Evolutionary conservation across 805 yeast species (phyloP).

Genomic region (Sugiyamaella floridensis): DNA sequence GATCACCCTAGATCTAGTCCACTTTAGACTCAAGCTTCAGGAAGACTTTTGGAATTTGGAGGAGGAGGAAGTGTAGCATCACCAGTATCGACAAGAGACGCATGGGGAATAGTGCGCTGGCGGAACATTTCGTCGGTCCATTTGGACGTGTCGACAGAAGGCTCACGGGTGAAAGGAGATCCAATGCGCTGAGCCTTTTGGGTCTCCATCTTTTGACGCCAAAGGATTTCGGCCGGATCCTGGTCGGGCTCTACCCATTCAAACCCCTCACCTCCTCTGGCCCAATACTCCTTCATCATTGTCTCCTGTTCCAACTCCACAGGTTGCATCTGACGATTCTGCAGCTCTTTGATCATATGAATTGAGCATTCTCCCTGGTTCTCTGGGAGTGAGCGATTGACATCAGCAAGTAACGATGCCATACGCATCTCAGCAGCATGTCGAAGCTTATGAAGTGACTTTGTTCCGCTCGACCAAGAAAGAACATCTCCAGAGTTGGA

Average conservation of each 20-base stretch:
- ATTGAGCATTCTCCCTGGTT: slow-evolving; percentile 36
- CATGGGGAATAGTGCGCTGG: slow-evolving; percentile 26
- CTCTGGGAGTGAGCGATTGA: slow-evolving; percentile 45
- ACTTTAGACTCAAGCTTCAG: not conserved
- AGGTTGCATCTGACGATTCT: slow-evolving; percentile 31
- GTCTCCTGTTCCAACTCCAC: slow-evolving; percentile 56
- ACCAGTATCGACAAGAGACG: slow-evolving; percentile 26
- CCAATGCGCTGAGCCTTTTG: slow-evolving; percentile 17
- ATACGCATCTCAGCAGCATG: slow-evolving; percentile 65
- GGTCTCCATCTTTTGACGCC: slow-evolving; percentile 28
- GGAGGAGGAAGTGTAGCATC: slow-evolving; percentile 9
- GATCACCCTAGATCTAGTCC: not conserved
- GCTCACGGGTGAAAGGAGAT: slow-evolving; percentile 12
- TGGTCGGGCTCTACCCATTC: slow-evolving; percentile 88
- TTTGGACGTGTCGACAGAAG: slow-evolving; percentile 10
- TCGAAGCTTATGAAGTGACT: slow-evolving; percentile 54
- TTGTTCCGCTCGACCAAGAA: slow-evolving; percentile 59
- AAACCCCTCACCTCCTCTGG: slow-evolving; percentile 77
- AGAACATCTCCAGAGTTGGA: slow-evolving; percentile 49
- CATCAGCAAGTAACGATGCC: slow-evolving; percentile 57
- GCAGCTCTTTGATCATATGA: slow-evolving; percentile 28
- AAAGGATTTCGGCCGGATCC: slow-evolving; percentile 64
- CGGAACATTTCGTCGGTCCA: slow-evolving; percentile 26
- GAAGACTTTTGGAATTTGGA: not conserved
- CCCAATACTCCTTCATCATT: slow-evolving; percentile 77